phyloP scores from a whole-genome alignment of 768 basidiomycete genomes.

The Neoboletus subvelutipes region DNA sequence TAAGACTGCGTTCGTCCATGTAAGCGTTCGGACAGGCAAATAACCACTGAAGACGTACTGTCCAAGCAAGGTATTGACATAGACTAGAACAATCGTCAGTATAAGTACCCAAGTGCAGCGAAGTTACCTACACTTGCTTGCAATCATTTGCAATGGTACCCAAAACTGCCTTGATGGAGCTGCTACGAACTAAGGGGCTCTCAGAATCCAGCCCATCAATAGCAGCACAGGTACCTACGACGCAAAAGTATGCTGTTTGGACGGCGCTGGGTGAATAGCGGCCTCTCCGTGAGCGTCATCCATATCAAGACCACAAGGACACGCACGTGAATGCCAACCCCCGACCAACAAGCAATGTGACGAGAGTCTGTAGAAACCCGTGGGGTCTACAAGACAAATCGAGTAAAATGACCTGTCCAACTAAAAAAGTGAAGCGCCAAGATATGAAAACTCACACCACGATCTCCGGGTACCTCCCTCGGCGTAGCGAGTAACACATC shows the following conservation, averaged over 20 bases:
- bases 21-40: background rate
- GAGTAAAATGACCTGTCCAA: background rate
- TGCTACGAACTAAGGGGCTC: constrained; percentile 19
- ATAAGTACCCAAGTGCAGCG: background rate
- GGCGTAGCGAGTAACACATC: constrained; percentile 24
- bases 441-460: constrained; percentile 14
- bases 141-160: constrained; percentile 30
- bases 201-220: background rate
- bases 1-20: constrained; percentile 21
- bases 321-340: constrained; percentile 29
- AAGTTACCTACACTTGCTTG: constrained; percentile 21
- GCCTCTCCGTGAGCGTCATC: background rate
- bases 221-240: constrained; percentile 17
- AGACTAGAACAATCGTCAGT: constrained; percentile 20
- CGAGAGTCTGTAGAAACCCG: constrained; percentile 1
- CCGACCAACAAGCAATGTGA: constrained; percentile 12
- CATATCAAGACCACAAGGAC: background rate
- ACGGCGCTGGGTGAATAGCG: constrained; percentile 8
- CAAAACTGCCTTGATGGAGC: constrained; percentile 24
- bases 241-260: constrained; percentile 18
- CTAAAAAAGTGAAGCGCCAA: background rate
- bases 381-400: constrained; percentile 10
- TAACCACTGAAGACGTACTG: constrained; percentile 14
- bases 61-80: constrained; percentile 28
- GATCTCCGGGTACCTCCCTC: constrained; percentile 14